Evolutionary conservation across 2,329 filamentous ascomycete genomes (phyloP).

Genomic region (Cladosporium colombiae): DNA sequence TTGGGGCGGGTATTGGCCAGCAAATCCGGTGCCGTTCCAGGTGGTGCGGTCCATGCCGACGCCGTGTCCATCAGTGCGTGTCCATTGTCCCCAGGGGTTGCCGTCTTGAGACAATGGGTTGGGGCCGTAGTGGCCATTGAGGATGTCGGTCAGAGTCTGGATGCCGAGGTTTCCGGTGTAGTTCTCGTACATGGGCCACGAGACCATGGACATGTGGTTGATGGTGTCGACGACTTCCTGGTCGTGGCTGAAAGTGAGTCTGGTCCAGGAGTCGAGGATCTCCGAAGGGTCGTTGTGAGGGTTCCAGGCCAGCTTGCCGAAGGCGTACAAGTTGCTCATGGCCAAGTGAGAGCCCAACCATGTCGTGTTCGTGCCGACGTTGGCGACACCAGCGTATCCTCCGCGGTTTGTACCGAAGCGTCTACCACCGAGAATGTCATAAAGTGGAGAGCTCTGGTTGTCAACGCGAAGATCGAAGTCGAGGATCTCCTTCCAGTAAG

Average conservation of each 20-base stretch:
- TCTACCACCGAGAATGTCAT: constrained; percentile 62
- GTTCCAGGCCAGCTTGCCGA: constrained; percentile 67
- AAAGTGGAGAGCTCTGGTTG: constrained; percentile 55
- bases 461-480: constrained; percentile 68
- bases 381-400: constrained; percentile 67
- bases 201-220: constrained; percentile 64
- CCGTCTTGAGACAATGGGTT: constrained; percentile 66
- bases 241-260: constrained; percentile 64
- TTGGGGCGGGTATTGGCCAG: constrained; percentile 66
- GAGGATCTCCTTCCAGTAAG: constrained; percentile 68
- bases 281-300: constrained; percentile 51
- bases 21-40: constrained; percentile 64
- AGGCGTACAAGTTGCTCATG: constrained; percentile 73
- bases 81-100: constrained; percentile 73
- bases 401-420: constrained; percentile 59
- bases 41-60: constrained; percentile 75
- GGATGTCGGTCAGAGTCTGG: constrained; percentile 68
- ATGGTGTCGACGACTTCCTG: constrained; percentile 59
- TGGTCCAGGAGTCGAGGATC: constrained; percentile 66
- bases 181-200: constrained; percentile 71
- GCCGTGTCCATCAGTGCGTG: constrained; percentile 58
- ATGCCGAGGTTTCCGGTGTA: constrained; percentile 71
- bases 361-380: constrained; percentile 65
- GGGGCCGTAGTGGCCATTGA: constrained; percentile 67
- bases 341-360: constrained; percentile 71